Evolutionary conservation across 805 yeast genomes (phyloP).

Genomic region (Wickerhamomyces ciferrii): DNA sequence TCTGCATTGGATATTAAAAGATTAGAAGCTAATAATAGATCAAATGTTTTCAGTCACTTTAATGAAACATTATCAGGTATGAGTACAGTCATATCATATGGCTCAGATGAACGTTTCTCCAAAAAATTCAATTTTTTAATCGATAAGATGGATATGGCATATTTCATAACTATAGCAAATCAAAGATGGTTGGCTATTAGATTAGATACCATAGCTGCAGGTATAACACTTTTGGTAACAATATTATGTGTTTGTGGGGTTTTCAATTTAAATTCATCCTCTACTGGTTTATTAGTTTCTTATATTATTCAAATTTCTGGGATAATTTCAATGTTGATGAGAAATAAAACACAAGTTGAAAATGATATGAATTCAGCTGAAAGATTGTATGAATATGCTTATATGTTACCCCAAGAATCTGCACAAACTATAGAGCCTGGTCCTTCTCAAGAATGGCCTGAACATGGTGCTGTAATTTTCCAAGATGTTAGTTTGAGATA

Average conservation of each 20-base stretch:
- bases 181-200: constrained; percentile 72
- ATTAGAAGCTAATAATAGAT: constrained; percentile 66
- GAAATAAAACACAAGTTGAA: constrained; percentile 44
- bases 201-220: constrained; percentile 48
- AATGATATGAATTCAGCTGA: constrained; percentile 62
- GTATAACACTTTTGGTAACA: constrained; percentile 48
- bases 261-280: constrained; percentile 53
- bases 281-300: constrained; percentile 66
- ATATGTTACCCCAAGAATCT: constrained; percentile 40
- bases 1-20: constrained; percentile 75
- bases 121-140: constrained; percentile 39
- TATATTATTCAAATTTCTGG: constrained; percentile 53
- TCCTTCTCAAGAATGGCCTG: constrained; percentile 52
- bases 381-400: constrained; percentile 63
- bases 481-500: constrained; percentile 52
- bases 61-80: constrained; percentile 66
- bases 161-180: constrained; percentile 52
- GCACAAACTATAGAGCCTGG: constrained; percentile 39
- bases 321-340: constrained; percentile 52
- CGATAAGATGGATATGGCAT: constrained; percentile 64
- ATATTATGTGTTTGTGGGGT: constrained; percentile 58
- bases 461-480: constrained; percentile 43
- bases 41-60: constrained; percentile 66
- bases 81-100: constrained; percentile 59
- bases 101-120: constrained; percentile 39